Evolutionary conservation across 768 basidiomycete species (phyloP).

Genomic region (Dacryopinax spathularia): DNA sequence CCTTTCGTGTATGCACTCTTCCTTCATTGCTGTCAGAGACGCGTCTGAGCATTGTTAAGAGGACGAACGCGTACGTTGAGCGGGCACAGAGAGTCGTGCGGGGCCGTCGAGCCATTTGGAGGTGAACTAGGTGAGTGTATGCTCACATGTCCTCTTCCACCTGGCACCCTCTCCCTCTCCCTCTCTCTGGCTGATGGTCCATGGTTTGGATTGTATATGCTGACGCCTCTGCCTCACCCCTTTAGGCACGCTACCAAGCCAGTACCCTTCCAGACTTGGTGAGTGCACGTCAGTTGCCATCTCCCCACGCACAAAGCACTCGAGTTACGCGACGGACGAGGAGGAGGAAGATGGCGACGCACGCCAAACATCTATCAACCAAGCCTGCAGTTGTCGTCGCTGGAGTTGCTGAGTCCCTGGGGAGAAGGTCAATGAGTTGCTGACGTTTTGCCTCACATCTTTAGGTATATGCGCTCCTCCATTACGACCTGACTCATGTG

Average conservation of each 20-base stretch:
- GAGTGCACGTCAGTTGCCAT: no score
- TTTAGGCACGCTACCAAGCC: neutral
- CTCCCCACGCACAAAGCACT: no score
- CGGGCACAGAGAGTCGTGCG: neutral
- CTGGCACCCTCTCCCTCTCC: neutral
- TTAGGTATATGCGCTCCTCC: neutral
- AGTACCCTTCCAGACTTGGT: neutral
- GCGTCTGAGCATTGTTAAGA: neutral
- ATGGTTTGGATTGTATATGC: neutral
- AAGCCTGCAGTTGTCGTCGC: neutral
- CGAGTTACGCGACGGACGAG: no score
- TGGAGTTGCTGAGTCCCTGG: neutral
- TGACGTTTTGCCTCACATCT: neutral
- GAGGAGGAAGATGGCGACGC: no score
- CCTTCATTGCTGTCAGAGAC: neutral
- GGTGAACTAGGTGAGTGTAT: neutral
- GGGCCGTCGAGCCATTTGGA: no score
- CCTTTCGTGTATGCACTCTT: neutral
- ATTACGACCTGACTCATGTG: neutral
- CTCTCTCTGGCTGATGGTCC: neutral
- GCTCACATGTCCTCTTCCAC: neutral
- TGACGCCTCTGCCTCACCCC: neutral
- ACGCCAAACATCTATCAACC: neutral
- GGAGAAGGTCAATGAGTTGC: no score
- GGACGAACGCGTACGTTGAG: neutral